Percentiles rank a stretch among this genome's conserved stretches.
Evolutionary conservation across 495 filamentous ascomycete species (phyloP).

Genomic region (Tuber melanosporum): DNA sequence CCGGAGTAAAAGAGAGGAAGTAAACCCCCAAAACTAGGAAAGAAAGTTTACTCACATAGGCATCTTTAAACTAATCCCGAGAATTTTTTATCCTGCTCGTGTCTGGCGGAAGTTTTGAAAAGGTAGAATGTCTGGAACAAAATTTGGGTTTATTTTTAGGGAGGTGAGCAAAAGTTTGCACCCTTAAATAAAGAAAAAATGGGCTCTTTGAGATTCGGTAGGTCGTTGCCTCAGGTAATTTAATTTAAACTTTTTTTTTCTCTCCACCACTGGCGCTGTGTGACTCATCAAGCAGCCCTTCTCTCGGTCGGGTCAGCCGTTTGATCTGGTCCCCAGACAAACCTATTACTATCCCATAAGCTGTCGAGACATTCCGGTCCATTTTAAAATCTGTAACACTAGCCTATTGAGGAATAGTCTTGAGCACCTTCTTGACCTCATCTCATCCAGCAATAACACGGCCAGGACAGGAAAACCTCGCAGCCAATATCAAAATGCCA

Average conservation of each 20-base stretch:
- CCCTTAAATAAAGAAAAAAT: conserved; percentile 1
- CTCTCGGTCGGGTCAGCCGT: background rate
- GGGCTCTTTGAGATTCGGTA: background rate
- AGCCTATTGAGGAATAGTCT: no score
- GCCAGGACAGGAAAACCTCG: no score
- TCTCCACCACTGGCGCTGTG: background rate
- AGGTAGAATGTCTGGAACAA: background rate
- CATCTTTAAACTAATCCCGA: conserved; percentile 26
- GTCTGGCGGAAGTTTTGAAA: background rate
- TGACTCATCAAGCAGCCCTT: background rate
- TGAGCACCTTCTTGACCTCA: no score
- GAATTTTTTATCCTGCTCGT: background rate
- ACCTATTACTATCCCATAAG: background rate
- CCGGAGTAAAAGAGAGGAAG: background rate
- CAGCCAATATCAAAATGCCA: no score
- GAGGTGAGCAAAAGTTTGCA: conserved; percentile 5
- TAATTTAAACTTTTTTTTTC: background rate
- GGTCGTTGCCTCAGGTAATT: conserved; percentile 6
- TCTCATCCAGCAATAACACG: no score
- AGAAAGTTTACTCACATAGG: conserved; percentile 29
- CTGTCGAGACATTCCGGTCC: no score
- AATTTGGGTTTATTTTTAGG: background rate
- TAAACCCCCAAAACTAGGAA: background rate
- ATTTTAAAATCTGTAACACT: no score
- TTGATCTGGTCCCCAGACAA: background rate